phyloP scores from a whole-genome alignment of 352 stramenopile genomes.

The Pilasporangium apinafurcum region DNA sequence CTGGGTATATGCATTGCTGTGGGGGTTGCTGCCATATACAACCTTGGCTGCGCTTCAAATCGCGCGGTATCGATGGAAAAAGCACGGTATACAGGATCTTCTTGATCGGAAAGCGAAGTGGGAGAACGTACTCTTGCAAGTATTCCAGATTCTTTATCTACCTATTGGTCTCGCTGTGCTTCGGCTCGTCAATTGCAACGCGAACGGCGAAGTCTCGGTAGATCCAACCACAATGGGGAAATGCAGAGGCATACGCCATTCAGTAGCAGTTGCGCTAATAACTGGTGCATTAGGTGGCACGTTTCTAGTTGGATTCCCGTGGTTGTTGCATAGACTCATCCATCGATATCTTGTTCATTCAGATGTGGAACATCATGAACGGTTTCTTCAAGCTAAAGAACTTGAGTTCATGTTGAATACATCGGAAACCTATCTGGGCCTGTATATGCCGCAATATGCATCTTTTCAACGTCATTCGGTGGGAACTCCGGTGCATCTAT shows the following conservation, averaged over 20 bases:
- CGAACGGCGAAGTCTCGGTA: slow-evolving; percentile 25
- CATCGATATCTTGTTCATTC: slow-evolving; percentile 16
- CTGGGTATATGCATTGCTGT: slow-evolving; percentile 52
- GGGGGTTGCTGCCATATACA: slow-evolving; percentile 16
- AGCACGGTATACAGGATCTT: slow-evolving; percentile 14
- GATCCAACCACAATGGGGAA: slow-evolving; percentile 21
- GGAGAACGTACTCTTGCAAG: slow-evolving; percentile 42
- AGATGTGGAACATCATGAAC: slow-evolving; percentile 31
- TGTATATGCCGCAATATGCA: slow-evolving; percentile 45
- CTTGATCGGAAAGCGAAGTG: slow-evolving; percentile 15
- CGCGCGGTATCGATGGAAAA: slow-evolving; percentile 6
- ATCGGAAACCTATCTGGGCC: slow-evolving; percentile 49
- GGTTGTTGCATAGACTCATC: slow-evolving; percentile 27
- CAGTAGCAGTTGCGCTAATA: slow-evolving; percentile 18
- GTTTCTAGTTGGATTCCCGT: slow-evolving; percentile 44
- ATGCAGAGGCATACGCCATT: slow-evolving; percentile 26
- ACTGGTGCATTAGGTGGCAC: slow-evolving; percentile 23
- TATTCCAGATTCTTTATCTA: slow-evolving; percentile 46
- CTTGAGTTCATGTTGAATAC: slow-evolving; percentile 45
- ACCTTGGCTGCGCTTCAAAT: slow-evolving; percentile 1
- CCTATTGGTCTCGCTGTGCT: slow-evolving; percentile 55
- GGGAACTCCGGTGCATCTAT: slow-evolving; percentile 25
- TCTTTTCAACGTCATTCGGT: slow-evolving; percentile 33
- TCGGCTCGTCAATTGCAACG: slow-evolving; percentile 51
- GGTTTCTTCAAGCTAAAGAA: slow-evolving; percentile 40